A percentile compares a stretch with the other conserved stretches of the same genome.
Conservation (phyloP, 106 monocot species). For the Amphibolis antarctica region DNA sequence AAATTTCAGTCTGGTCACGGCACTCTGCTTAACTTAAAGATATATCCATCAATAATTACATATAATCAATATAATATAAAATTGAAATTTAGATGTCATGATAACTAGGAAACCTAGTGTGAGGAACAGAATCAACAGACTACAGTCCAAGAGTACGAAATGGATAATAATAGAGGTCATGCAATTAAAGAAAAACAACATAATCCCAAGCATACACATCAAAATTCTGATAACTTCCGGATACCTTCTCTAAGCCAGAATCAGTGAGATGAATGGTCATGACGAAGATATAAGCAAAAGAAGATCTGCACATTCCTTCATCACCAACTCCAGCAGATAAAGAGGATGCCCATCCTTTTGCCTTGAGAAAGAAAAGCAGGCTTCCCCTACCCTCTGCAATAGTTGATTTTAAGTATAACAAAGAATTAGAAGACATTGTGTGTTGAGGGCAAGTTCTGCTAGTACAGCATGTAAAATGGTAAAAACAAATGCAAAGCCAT, state of each 20-base stretch:
- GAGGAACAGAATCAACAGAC: too few species aligned
- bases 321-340: slow-evolving; percentile 87
- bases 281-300: slow-evolving; percentile 75
- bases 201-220: background rate
- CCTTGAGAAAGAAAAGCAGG: slow-evolving; percentile 75
- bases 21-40: too few species aligned
- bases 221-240: background rate
- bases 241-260: slow-evolving; percentile 76
- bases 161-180: too few species aligned
- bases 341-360: slow-evolving; percentile 82
- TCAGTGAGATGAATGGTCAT: slow-evolving; percentile 73
- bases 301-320: slow-evolving; percentile 67
- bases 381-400: slow-evolving; percentile 88
- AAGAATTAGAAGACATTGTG: too few species aligned
- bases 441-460: background rate
- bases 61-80: too few species aligned
- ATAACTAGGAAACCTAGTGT: too few species aligned
- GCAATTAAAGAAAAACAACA: background rate
- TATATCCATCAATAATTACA: too few species aligned
- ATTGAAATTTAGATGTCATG: too few species aligned
- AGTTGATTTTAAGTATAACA: background rate
- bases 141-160: too few species aligned
- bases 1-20: too few species aligned
- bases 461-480: background rate
- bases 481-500: background rate